These are phyloP conservation scores for Candida quercuum DNA, from an alignment of 805 yeast genomes.

Conservation along the genomic window DNA sequence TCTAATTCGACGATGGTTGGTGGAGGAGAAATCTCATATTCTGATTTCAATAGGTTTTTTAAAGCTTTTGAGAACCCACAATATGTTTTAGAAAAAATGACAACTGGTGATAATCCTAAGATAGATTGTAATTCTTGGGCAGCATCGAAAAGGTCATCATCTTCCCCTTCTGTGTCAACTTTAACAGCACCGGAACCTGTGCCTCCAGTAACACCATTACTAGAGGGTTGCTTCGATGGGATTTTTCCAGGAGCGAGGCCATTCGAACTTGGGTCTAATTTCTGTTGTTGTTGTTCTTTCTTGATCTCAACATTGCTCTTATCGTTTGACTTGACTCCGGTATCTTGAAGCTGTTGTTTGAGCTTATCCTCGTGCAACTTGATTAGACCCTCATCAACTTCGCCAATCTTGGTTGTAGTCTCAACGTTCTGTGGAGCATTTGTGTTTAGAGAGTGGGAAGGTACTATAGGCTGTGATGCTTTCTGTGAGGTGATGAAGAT, in stretches of 20 bases:
- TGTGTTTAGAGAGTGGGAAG: background rate
- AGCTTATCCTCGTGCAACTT: slow-evolving; percentile 30
- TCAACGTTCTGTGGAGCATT: slow-evolving; percentile 7
- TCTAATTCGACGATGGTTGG: slow-evolving; percentile 80
- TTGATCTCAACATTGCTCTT: slow-evolving; percentile 1
- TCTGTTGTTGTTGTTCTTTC: slow-evolving; percentile 3
- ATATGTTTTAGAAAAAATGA: slow-evolving; percentile 45
- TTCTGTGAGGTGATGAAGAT: slow-evolving; percentile 28
- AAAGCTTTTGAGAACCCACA: slow-evolving; percentile 77
- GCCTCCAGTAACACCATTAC: no score
- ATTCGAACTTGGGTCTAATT: slow-evolving; percentile 4
- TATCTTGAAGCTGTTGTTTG: slow-evolving; percentile 13
- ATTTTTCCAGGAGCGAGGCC: no score
- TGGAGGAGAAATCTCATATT: slow-evolving; percentile 67
- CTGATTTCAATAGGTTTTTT: slow-evolving; percentile 57
- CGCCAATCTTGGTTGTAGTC: slow-evolving; percentile 24
- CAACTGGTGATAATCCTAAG: slow-evolving; percentile 57
- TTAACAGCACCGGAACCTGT: no score
- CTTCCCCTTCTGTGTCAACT: no score
- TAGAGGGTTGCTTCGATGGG: no score
- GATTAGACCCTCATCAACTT: slow-evolving; percentile 37
- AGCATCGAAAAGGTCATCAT: slow-evolving; percentile 34
- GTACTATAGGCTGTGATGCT: slow-evolving; percentile 1
- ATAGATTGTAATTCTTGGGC: slow-evolving; percentile 52
- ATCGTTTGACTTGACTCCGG: slow-evolving; percentile 6